Evolutionary conservation across 371 early-diverging fungal genomes (phyloP), one percentile per base, ranked within the genome.

Genomic region (Mucor mucedo): DNA sequence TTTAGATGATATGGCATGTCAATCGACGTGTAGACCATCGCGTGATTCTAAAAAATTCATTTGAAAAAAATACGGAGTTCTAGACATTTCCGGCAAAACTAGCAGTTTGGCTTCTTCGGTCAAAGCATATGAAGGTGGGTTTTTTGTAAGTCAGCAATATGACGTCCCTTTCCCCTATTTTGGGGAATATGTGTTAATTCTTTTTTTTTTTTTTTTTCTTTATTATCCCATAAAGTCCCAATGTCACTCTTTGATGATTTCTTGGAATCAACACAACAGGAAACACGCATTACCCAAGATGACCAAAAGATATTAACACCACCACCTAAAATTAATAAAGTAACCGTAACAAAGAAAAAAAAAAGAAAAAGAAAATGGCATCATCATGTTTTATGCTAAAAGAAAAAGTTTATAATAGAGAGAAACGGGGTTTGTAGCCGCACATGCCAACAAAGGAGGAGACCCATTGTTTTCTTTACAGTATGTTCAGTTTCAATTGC

Each of bases 401-500:
- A 6, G 13, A 14, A n/a, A n/a, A 45, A 45, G 2, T 35, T 30
- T 5, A 21, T n/a, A 42, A 9, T 69, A 84, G 84, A 73, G 74
- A 52, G 84, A 82, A 63, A 77, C 77, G n/a, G 82, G 82, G 28
- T 82, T 76, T 62, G 79, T 80, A 48, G 73, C 76, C 5, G 64
- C 74, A 16, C 70, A 72, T n/a, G 58, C 71, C 14, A 57, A 65
- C 3, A 70, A 76, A 13, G 73, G 73, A 14, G 78, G 74, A 29
- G 60, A 71, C 29, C 75, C 76, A 42, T 83, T 92, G 45, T 95
- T 95, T 66, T 76, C 86, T n/a, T 80, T 95, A n/a, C 93, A 92
- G 69, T 82, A 80, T 33, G 94, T 95, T 55, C 93, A 93, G 61
- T 94, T 93, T 63, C 86, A 86, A 45, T 85, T 92, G 59, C 89